These are phyloP conservation scores for Mortierella sp. DNA, from an alignment of 371 early-diverging fungal species.

Conservation along the genomic window DNA sequence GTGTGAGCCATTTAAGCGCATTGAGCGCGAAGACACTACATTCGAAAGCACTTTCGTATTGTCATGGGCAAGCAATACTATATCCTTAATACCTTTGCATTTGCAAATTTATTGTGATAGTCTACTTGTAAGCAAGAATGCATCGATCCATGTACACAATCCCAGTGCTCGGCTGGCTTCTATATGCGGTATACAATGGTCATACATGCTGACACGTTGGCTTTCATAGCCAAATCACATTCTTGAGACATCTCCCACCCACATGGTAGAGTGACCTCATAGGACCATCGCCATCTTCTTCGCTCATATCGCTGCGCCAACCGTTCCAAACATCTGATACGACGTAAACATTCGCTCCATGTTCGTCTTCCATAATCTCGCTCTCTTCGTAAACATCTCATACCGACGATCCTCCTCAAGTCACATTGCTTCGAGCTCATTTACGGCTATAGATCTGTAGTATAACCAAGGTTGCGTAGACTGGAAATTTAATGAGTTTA, in stretches of 20 bases:
- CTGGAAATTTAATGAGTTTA: too few relatives aligned
- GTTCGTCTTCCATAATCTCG: not conserved
- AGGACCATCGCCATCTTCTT: not conserved
- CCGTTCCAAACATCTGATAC: slow-evolving; percentile 5
- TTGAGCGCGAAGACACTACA: too few relatives aligned
- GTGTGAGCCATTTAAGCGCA: too few relatives aligned
- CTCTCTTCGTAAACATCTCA: not conserved
- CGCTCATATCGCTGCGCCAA: not conserved
- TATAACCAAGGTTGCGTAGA: slow-evolving; percentile 1
- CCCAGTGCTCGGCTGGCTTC: not conserved
- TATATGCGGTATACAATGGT: not conserved
- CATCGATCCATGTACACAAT: slow-evolving; percentile 9
- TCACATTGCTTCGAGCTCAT: too few relatives aligned
- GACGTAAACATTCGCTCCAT: not conserved
- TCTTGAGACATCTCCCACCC: not conserved
- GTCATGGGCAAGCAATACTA: too few relatives aligned
- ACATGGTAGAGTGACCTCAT: not conserved
- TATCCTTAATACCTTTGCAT: too few relatives aligned
- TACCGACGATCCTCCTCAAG: too few relatives aligned
- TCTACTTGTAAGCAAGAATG: slow-evolving; percentile 11
- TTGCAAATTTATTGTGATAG: too few relatives aligned
- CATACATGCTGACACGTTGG: not conserved
- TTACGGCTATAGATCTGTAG: slow-evolving; percentile 4
- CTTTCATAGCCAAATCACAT: not conserved
- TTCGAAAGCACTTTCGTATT: too few relatives aligned